phyloP scores from a whole-genome alignment of 305 asterid genomes.

The Solanum chacoense region DNA sequence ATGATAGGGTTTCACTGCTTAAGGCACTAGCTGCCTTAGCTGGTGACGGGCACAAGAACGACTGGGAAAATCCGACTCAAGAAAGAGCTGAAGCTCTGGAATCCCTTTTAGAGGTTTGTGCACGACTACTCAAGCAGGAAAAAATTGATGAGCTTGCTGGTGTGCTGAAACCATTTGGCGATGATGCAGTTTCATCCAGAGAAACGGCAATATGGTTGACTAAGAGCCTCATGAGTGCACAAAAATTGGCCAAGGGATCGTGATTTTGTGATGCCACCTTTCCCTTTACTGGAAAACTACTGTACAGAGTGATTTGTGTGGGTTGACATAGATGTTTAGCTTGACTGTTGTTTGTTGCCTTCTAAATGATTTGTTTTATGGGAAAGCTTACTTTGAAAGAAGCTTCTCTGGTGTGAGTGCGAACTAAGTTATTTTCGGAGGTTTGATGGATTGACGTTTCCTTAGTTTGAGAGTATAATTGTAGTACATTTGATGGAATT shows the following conservation, averaged over 20 bases:
- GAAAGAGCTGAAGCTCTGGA: conserved; percentile 88
- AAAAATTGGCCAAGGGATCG: conserved; percentile 44
- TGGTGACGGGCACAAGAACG: conserved; percentile 22
- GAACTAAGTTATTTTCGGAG: neutral
- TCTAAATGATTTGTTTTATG: neutral
- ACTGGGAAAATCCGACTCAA: conserved; percentile 39
- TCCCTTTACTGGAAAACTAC: neutral
- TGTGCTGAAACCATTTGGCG: conserved; percentile 85
- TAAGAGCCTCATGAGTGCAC: conserved; percentile 68
- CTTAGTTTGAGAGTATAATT: neutral
- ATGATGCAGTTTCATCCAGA: conserved; percentile 77
- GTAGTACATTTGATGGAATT: neutral
- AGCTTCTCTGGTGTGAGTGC: neutral
- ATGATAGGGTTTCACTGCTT: conserved; percentile 16
- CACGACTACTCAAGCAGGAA: conserved; percentile 74
- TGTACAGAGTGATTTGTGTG: neutral
- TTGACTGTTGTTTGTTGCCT: neutral
- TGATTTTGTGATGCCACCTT: conserved; percentile 11
- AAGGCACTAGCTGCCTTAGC: conserved; percentile 14
- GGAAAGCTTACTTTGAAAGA: neutral
- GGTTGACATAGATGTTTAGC: neutral
- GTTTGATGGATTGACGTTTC: neutral
- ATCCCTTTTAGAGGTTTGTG: conserved; percentile 90
- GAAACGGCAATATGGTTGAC: conserved; percentile 96
- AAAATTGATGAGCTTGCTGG: conserved; percentile 86